phyloP scores from a whole-genome alignment of 306 rosid species.

The Cicer yamashitae region DNA sequence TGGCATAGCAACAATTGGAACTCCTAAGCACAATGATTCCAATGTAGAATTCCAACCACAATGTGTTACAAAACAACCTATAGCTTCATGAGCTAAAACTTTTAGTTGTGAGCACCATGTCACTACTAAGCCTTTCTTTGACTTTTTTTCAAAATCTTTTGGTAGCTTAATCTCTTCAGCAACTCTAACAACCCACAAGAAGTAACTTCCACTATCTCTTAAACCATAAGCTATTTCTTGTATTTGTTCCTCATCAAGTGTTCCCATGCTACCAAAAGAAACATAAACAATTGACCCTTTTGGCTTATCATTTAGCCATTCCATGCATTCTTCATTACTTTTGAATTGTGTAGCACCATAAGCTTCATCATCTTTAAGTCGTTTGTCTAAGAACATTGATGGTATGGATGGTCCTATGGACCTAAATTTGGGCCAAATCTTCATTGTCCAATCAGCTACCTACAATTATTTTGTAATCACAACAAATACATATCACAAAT shows the following conservation, averaged over 20 bases:
- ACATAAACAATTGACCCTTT: slow-evolving; percentile 28
- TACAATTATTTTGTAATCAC: neutral
- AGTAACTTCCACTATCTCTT: neutral
- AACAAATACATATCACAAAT: neutral
- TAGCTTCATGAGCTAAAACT: slow-evolving; percentile 39
- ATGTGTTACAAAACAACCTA: slow-evolving; percentile 37
- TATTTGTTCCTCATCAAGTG: slow-evolving; percentile 4
- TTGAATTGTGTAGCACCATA: slow-evolving; percentile 5
- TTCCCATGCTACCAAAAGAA: slow-evolving; percentile 2
- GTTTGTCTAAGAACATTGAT: slow-evolving; percentile 19
- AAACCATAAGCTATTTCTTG: slow-evolving; percentile 14
- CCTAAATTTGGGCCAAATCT: slow-evolving; percentile 35
- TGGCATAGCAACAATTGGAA: slow-evolving; percentile 40
- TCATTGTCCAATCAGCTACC: slow-evolving; percentile 34
- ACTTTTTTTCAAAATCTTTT: slow-evolving; percentile 8
- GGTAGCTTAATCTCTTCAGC: slow-evolving; percentile 31
- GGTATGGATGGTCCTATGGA: slow-evolving; percentile 41
- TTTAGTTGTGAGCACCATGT: slow-evolving; percentile 41
- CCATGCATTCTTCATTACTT: slow-evolving; percentile 1
- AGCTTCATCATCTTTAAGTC: slow-evolving; percentile 30
- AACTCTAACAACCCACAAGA: slow-evolving; percentile 26
- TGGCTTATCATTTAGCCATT: slow-evolving; percentile 32
- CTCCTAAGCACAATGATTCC: slow-evolving; percentile 41
- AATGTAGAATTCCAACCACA: slow-evolving; percentile 45
- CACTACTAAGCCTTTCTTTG: slow-evolving; percentile 21